phyloP scores from a whole-genome alignment of 2,329 filamentous ascomycete genomes.

The Ramularia endophylla region DNA sequence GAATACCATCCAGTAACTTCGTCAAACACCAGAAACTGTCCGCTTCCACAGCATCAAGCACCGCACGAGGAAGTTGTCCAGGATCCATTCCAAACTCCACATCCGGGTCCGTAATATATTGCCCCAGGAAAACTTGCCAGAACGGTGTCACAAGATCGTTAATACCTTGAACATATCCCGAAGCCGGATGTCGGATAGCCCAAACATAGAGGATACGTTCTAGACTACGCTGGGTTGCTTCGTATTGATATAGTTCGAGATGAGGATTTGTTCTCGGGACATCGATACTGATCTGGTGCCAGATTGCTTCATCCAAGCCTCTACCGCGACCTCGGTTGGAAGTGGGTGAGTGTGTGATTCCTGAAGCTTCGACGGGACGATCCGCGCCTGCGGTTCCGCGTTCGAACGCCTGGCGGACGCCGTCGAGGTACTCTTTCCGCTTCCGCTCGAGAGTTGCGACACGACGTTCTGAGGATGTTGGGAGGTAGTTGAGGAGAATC shows the following conservation, averaged over 20 bases:
- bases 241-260: constrained; percentile 89
- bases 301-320: constrained; percentile 91
- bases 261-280: constrained; percentile 95
- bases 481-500: constrained; percentile 86
- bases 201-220: constrained; percentile 96
- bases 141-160: constrained; percentile 98
- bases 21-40: constrained; percentile 99
- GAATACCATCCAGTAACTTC: constrained; percentile 95
- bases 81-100: constrained; percentile 96
- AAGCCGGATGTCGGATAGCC: constrained; percentile 95
- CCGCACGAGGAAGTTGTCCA: constrained; percentile 81
- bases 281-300: constrained; percentile 99
- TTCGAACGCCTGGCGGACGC: constrained; percentile 65
- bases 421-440: constrained; percentile 92
- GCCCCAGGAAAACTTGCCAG: constrained; percentile 93
- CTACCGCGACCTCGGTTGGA: constrained; percentile 57
- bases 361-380: constrained; percentile 45
- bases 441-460: constrained; percentile 89
- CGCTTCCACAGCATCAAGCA: constrained; percentile 93
- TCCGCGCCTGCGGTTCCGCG: constrained; percentile 41
- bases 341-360: constrained; percentile 35
- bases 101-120: constrained; percentile 90
- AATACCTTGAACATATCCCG: constrained; percentile 97
- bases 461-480: constrained; percentile 90
- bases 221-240: constrained; percentile 88